A percentile compares a stretch with the other conserved stretches of the same genome.
Conservation (phyloP, 768 basidiomycete species). For the Lyophyllum atratum region DNA sequence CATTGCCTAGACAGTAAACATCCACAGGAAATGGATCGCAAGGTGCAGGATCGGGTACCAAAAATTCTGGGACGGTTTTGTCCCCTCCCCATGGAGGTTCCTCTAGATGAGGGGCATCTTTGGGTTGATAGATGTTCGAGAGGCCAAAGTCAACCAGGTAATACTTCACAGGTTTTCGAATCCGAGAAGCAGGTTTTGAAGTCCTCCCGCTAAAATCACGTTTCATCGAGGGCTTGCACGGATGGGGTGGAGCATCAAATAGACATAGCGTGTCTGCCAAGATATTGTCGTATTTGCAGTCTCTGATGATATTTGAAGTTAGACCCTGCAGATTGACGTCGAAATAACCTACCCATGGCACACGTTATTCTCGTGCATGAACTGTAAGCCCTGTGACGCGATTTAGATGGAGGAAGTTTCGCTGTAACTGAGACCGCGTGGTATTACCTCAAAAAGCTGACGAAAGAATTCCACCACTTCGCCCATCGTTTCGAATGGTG, state of each 20-base stretch:
- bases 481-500: conserved; percentile 26
- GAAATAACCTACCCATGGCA: conserved; percentile 31
- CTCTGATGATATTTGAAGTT: conserved; percentile 2
- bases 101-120: background rate
- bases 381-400: conserved; percentile 28
- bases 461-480: conserved; percentile 33
- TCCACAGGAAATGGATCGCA: conserved; percentile 12
- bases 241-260: conserved; percentile 13
- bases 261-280: conserved; percentile 14
- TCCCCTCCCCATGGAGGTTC: conserved; percentile 7
- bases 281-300: conserved; percentile 18
- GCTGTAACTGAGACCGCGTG: too few species aligned
- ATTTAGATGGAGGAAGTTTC: too few species aligned
- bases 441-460: conserved; percentile 30
- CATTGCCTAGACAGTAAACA: conserved; percentile 7
- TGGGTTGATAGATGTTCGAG: too few species aligned
- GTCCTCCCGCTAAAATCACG: conserved; percentile 4
- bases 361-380: conserved; percentile 33
- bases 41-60: background rate
- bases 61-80: conserved; percentile 5
- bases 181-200: conserved; percentile 10
- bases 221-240: background rate
- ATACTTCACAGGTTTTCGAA: conserved; percentile 19
- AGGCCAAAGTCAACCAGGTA: conserved; percentile 5
- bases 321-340: background rate